These are phyloP conservation scores for Chamaenerion angustifolium DNA, from an alignment of 345 rosid genomes.

Conservation along the genomic window DNA sequence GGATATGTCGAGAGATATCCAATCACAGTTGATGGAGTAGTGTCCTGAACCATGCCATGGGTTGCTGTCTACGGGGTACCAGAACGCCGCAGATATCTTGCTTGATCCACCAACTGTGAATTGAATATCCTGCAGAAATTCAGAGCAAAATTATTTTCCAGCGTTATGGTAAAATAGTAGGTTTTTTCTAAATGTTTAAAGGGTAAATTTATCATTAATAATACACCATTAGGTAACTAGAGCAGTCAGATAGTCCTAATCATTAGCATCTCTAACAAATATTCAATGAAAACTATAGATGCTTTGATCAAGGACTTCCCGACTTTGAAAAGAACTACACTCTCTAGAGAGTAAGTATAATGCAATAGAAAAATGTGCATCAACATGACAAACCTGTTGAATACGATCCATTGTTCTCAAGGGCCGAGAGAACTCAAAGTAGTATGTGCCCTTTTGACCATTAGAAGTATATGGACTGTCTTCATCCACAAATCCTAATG, in stretches of 20 bases:
- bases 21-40: constrained; percentile 70
- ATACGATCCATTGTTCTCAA: constrained; percentile 81
- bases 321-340: too few species aligned
- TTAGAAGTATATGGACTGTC: constrained; percentile 71
- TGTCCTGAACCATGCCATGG: constrained; percentile 88
- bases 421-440: constrained; percentile 83
- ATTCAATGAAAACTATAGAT: too few species aligned
- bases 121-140: constrained; percentile 66
- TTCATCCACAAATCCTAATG: constrained; percentile 64
- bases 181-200: too few species aligned
- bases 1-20: constrained; percentile 60
- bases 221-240: too few species aligned
- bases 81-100: constrained; percentile 80
- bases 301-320: too few species aligned
- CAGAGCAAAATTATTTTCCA: too few species aligned
- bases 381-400: constrained; percentile 49
- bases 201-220: too few species aligned
- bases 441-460: constrained; percentile 67
- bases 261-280: too few species aligned
- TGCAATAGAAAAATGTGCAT: too few species aligned
- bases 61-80: constrained; percentile 75
- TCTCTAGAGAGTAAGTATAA: too few species aligned
- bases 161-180: too few species aligned
- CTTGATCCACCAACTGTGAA: constrained; percentile 53
- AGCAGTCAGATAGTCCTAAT: too few species aligned